Evolutionary conservation across 176 grass and related monocot genomes (phyloP).

Genomic region (Oryza officinalis): DNA sequence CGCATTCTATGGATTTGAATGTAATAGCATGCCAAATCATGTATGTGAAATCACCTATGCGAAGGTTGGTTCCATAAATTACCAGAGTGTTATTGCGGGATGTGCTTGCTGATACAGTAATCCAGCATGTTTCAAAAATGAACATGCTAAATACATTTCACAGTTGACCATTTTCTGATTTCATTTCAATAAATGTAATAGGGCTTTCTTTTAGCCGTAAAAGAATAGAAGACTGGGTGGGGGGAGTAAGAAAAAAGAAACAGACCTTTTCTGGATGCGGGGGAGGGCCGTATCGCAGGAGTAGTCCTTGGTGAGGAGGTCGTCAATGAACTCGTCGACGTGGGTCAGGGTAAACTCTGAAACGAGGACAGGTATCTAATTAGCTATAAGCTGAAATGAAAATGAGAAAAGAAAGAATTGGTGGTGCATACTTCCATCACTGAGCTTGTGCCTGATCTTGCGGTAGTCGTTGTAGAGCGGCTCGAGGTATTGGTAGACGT

Average conservation of each 20-base stretch:
- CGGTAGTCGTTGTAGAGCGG: constrained; percentile 95
- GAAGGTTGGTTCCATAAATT: not conserved
- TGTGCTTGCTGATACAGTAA: not conserved
- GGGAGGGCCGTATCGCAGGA: constrained; percentile 85
- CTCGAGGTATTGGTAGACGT: constrained; percentile 95
- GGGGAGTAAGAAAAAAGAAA: not conserved
- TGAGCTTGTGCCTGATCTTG: constrained; percentile 75
- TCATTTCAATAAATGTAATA: not conserved
- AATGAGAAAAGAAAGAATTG: not conserved
- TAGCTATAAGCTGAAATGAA: not conserved
- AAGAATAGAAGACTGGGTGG: not conserved
- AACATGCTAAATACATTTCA: no score
- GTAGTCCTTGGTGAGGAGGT: constrained; percentile 84
- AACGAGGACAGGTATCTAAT: constrained; percentile 3
- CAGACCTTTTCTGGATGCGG: constrained; percentile 91
- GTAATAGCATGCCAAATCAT: not conserved
- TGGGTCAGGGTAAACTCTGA: constrained; percentile 71
- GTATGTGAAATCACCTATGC: not conserved
- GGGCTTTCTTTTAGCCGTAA: not conserved
- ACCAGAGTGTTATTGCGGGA: not conserved
- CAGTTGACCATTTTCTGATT: not conserved
- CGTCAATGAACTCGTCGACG: constrained; percentile 92
- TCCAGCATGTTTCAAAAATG: not conserved
- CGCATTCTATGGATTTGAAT: not conserved
- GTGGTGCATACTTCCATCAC: constrained; percentile 64